Base-by-base conservation (phyloP, 805 yeast species). In the Candida adriatica region DNA sequence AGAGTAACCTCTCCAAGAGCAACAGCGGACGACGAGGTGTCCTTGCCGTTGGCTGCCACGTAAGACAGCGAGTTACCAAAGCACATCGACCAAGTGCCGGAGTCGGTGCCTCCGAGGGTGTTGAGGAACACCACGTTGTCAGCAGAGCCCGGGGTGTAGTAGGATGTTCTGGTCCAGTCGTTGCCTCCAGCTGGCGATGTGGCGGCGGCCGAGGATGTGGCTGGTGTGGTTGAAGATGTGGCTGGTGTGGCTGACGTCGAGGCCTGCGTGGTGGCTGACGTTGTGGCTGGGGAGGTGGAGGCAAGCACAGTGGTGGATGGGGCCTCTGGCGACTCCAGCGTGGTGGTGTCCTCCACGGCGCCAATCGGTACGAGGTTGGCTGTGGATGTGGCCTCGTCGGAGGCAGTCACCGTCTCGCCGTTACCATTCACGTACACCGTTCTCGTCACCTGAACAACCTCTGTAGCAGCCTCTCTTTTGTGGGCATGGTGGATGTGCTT, bases 31-130 rank as follows among this genome's bases (percentile, higher is more conserved):
- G 81, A 59, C 11, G 95, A 79, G 45, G 79, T 82, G 33, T 77
- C 72, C 21, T 70, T 63, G 62, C 90, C 94, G 56, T 88, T 86
- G 7, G 83, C 48, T 51, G 75, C 84, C 49, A 81, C 75, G 62
- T 72, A 92, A 6, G 96, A 85, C 38, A 92, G 68, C 20, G 97
- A 88, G 76, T 82, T 82, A 63, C 98, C 98, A 62, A 84, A 87
- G 54, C 80, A 66, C 20, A 76, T 50, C 21, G 88, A 82, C 84
- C 90, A 90, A 22, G 72, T 73, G 64, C 98, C 98, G 10, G 95
- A 85, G 32, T 85, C 87, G 26, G 78, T 65, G 33, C 94, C 95
- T 61, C 98, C 98, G 52, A 66, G 64, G 61, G 82, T 73, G 79
- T 90, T 90, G 64, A 88, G 65, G 75, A 92, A 88, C 24, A 76